phyloP scores from a whole-genome alignment of 2,329 filamentous ascomycete species.

The Clarireedia hainanense region DNA sequence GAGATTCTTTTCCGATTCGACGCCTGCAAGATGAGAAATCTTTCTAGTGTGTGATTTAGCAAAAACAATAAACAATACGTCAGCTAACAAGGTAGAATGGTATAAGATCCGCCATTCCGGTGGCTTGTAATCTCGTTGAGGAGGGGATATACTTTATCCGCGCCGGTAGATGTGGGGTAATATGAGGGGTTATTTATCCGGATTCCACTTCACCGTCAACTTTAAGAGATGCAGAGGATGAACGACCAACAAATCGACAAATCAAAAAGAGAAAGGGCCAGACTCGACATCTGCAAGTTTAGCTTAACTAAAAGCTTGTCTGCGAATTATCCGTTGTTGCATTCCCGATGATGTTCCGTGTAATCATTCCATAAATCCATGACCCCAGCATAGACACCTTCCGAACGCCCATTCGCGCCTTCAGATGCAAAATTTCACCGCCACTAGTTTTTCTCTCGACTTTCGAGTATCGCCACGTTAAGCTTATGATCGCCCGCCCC shows the following conservation, averaged over 20 bases:
- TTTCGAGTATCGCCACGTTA: slow-evolving; percentile 24
- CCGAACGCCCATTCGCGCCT: neutral
- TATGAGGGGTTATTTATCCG: neutral
- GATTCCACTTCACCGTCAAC: neutral
- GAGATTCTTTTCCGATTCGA: too few relatives aligned
- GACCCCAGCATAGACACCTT: neutral
- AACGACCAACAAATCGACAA: too few relatives aligned
- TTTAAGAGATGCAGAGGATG: too few relatives aligned
- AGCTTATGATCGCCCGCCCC: slow-evolving; percentile 22
- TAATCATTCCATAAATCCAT: neutral
- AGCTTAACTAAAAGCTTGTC: too few relatives aligned
- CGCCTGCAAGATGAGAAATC: too few relatives aligned
- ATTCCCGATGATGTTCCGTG: too few relatives aligned
- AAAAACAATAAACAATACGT: neutral
- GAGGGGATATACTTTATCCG: slow-evolving; percentile 5
- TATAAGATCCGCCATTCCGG: neutral
- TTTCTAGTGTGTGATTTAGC: too few relatives aligned
- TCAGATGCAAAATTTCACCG: neutral
- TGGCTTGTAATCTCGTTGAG: neutral
- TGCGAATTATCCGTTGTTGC: too few relatives aligned
- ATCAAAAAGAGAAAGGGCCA: too few relatives aligned
- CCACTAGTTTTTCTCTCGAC: slow-evolving; percentile 2
- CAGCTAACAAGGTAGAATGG: neutral
- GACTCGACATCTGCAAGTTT: too few relatives aligned
- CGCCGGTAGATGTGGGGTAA: neutral